Percentiles rank a stretch among this genome's conserved stretches.
Conservation (phyloP, 2,329 filamentous ascomycete genomes). For the Colletotrichum tropicicola region DNA sequence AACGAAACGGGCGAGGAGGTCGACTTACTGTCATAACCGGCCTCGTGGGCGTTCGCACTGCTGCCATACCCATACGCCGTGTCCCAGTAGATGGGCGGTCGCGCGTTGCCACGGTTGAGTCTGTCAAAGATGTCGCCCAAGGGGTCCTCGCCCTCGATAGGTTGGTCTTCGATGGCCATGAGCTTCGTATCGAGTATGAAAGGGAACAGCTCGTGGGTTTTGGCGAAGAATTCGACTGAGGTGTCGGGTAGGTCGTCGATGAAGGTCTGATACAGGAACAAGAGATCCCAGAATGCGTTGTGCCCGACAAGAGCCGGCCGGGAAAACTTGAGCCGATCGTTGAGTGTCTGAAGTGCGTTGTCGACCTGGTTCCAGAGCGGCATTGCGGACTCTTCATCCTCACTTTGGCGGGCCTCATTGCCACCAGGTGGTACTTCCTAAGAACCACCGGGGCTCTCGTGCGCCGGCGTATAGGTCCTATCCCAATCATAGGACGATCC, state of each 20-base stretch:
- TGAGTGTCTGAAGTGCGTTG: background rate
- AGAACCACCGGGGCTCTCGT: background rate
- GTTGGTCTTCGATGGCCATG: constrained; percentile 53
- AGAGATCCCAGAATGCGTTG: constrained; percentile 71
- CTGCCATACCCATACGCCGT: constrained; percentile 6
- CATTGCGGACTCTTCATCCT: background rate
- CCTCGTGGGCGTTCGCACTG: constrained; percentile 1
- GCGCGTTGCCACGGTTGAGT: background rate
- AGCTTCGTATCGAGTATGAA: constrained; percentile 69
- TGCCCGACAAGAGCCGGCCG: constrained; percentile 65
- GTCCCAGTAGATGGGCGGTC: constrained; percentile 1
- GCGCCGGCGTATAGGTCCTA: background rate
- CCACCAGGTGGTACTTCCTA: background rate
- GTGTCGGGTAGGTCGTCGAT: constrained; percentile 64
- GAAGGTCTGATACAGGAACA: constrained; percentile 71
- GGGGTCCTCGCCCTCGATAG: constrained; percentile 27
- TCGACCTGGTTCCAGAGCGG: background rate
- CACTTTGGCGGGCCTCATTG: background rate
- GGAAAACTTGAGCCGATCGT: constrained; percentile 38
- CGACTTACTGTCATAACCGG: constrained; percentile 14
- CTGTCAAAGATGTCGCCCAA: background rate
- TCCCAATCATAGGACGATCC: background rate
- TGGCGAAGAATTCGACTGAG: constrained; percentile 59
- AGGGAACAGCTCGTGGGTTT: constrained; percentile 57
- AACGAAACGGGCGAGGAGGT: background rate